Evolutionary conservation across 805 yeast genomes (phyloP).

Genomic region (Maudiozyma bulderi): DNA sequence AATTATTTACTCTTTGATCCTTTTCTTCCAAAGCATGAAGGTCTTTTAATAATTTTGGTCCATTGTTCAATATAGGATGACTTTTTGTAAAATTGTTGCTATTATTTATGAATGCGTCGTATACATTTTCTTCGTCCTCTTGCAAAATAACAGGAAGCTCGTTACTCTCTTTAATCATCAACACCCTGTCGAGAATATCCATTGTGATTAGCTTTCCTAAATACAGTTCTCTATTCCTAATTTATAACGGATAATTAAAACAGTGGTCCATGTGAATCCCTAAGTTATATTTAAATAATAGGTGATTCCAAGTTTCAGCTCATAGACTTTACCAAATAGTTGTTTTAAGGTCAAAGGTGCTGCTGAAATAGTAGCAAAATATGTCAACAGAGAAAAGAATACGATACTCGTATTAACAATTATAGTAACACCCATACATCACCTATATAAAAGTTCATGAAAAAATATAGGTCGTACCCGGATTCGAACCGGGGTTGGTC

Average conservation of each 20-base stretch:
- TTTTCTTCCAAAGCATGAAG: constrained; percentile 13
- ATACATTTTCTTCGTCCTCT: not conserved
- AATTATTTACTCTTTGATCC: constrained; percentile 10
- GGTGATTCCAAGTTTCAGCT: no score
- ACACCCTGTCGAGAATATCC: not conserved
- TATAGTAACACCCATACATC: not conserved
- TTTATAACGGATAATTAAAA: no score
- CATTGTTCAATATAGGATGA: constrained; percentile 4
- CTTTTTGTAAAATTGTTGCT: constrained; percentile 1
- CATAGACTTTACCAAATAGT: no score
- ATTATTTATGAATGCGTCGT: constrained; percentile 2
- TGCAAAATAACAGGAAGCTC: not conserved
- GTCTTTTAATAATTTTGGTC: constrained; percentile 9
- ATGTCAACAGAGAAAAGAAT: no score
- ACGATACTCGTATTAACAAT: no score
- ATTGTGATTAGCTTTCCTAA: not conserved
- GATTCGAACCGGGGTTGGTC: constrained; percentile 77
- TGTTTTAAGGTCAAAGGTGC: no score
- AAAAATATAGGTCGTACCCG: constrained; percentile 58
- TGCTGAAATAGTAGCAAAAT: no score
- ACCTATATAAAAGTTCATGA: not conserved
- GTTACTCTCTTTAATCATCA: not conserved
- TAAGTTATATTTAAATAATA: no score
- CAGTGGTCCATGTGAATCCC: no score
- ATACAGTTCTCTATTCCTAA: no score